A percentile compares a stretch with the other conserved stretches of the same genome.
These are phyloP conservation scores for Alternaria consortialis DNA, from an alignment of 2,329 filamentous ascomycete genomes.

Conservation along the genomic window DNA sequence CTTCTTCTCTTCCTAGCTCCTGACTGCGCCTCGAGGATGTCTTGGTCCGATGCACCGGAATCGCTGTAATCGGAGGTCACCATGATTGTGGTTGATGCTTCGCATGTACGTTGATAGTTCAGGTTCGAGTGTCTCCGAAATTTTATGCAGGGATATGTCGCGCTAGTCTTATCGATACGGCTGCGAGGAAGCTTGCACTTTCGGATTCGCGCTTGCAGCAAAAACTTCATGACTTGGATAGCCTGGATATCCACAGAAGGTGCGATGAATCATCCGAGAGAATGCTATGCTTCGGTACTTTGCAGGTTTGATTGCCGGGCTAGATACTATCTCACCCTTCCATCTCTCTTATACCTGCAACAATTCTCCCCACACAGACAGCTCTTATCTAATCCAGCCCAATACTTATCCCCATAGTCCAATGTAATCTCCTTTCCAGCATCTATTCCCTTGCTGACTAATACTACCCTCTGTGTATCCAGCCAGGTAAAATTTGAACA, in stretches of 20 bases:
- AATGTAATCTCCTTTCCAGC: constrained; percentile 65
- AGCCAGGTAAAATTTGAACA: constrained; percentile 67
- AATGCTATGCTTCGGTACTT: not conserved
- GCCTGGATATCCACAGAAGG: not conserved
- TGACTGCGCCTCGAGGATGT: constrained; percentile 39
- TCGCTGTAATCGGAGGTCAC: constrained; percentile 26
- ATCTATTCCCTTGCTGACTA: constrained; percentile 65
- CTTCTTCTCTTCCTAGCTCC: constrained; percentile 50
- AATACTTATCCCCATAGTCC: constrained; percentile 67
- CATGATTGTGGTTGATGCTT: constrained; percentile 21
- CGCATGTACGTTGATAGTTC: not conserved
- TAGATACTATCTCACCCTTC: not conserved
- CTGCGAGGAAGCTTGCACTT: not conserved
- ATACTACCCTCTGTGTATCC: constrained; percentile 63
- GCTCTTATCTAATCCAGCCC: constrained; percentile 64
- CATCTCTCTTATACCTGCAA: constrained; percentile 56
- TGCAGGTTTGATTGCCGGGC: not conserved
- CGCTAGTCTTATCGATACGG: constrained; percentile 43
- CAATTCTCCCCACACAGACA: constrained; percentile 64
- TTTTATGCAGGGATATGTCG: constrained; percentile 35
- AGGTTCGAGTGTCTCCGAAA: constrained; percentile 24
- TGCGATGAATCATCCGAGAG: not conserved
- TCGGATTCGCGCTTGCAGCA: not conserved
- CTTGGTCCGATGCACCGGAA: constrained; percentile 35
- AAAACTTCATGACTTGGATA: too few relatives aligned